These are phyloP conservation scores for Apiotrichum mycotoxinovorans DNA, from an alignment of 1,284 basidiomycete species.

Conservation along the genomic window DNA sequence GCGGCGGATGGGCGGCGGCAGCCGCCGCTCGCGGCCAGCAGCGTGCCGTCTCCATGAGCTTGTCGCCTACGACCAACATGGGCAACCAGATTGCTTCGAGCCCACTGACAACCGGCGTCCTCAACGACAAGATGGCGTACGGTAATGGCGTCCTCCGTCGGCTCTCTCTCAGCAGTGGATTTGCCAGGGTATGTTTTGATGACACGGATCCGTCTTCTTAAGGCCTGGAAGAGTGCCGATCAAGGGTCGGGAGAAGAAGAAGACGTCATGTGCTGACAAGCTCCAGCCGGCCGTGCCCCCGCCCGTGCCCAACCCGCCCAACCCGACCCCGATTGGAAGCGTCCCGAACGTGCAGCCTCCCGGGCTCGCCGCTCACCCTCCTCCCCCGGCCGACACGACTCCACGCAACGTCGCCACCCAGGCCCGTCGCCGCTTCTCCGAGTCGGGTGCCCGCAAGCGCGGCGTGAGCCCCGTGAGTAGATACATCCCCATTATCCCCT, in stretches of 20 bases:
- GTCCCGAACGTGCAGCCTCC: conserved; percentile 2
- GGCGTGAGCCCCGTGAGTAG: conserved; percentile 46
- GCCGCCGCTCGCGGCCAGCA: conserved; percentile 21
- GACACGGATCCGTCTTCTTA: too few relatives aligned
- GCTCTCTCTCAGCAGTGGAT: conserved; percentile 34
- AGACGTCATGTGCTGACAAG: too few relatives aligned
- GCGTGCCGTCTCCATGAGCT: conserved; percentile 33
- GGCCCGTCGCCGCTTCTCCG: conserved; percentile 30
- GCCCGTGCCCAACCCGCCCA: conserved; percentile 19
- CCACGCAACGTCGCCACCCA: background rate
- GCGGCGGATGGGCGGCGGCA: conserved; percentile 33
- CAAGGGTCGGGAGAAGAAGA: too few relatives aligned
- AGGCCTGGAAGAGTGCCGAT: too few relatives aligned
- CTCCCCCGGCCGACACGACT: conserved; percentile 7
- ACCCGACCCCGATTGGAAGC: conserved; percentile 18
- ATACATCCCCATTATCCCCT: too few relatives aligned
- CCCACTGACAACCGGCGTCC: conserved; percentile 17
- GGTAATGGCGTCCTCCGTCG: conserved; percentile 43
- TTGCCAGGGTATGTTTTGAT: conserved; percentile 29
- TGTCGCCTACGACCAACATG: conserved; percentile 15
- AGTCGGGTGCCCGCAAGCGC: conserved; percentile 33
- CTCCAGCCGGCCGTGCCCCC: conserved; percentile 3
- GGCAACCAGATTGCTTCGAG: conserved; percentile 1
- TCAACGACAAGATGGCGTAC: conserved; percentile 41
- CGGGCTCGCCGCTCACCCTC: conserved; percentile 18